phyloP scores from a whole-genome alignment of 768 basidiomycete species.

The Tulasnella sp. region DNA sequence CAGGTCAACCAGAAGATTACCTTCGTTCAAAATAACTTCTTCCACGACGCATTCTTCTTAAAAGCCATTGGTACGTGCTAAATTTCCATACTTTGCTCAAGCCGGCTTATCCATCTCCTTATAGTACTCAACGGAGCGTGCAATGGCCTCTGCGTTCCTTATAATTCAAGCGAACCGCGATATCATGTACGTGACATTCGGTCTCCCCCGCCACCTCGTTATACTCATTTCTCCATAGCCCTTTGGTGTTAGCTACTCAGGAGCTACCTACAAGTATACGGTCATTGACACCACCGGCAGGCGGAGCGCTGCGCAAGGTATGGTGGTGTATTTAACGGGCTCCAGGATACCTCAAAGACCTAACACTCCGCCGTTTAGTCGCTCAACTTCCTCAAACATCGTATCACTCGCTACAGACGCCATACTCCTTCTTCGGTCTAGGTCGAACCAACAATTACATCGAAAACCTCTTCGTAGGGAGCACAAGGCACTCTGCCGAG shows the following conservation, averaged over 20 bases:
- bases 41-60: constrained; percentile 97
- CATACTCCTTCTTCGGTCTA: constrained; percentile 93
- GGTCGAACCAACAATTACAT: constrained; percentile 99
- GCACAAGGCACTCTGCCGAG: constrained; percentile 63
- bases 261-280: constrained; percentile 95
- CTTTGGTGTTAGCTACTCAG: constrained; percentile 89
- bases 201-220: background rate
- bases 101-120: background rate
- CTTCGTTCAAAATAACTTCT: constrained; percentile 96
- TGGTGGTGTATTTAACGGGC: constrained; percentile 21
- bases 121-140: constrained; percentile 92
- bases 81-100: background rate
- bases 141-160: constrained; percentile 64
- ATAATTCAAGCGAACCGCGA: constrained; percentile 50
- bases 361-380: constrained; percentile 46
- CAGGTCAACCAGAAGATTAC: constrained; percentile 44
- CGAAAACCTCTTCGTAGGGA: constrained; percentile 95
- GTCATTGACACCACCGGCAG: constrained; percentile 86
- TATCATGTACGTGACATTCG: constrained; percentile 62
- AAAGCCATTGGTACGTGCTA: constrained; percentile 77
- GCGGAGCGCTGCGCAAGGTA: constrained; percentile 86
- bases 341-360: constrained; percentile 15
- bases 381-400: constrained; percentile 90
- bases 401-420: constrained; percentile 84
- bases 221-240: constrained; percentile 50